Evolutionary conservation across 495 filamentous ascomycete genomes (phyloP).

Genomic region (Paragyromitra xinjiangensis): DNA sequence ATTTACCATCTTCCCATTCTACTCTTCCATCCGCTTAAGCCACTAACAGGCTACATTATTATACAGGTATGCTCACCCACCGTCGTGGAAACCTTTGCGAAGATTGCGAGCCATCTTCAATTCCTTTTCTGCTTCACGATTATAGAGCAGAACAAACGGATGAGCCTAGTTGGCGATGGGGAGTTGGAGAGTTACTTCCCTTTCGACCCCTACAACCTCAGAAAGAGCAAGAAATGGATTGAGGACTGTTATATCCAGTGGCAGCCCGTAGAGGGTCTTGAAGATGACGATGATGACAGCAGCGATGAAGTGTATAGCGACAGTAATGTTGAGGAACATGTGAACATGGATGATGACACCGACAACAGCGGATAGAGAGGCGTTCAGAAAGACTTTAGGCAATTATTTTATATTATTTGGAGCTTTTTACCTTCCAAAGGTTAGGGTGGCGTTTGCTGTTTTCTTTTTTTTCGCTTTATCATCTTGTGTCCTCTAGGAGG

Average conservation of each 20-base stretch:
- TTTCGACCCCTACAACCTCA: constrained; percentile 93
- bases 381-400: background rate
- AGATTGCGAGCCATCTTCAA: constrained; percentile 79
- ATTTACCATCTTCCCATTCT: constrained; percentile 73
- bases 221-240: constrained; percentile 83
- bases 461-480: background rate
- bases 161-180: constrained; percentile 58
- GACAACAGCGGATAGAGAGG: constrained; percentile 32
- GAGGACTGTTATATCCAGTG: constrained; percentile 85
- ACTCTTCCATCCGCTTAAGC: constrained; percentile 68
- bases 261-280: constrained; percentile 78
- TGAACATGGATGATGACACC: constrained; percentile 42
- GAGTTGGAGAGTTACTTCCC: constrained; percentile 90
- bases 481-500: background rate
- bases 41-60: constrained; percentile 80
- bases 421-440: constrained; percentile 18
- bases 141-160: constrained; percentile 89
- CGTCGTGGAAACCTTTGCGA: constrained; percentile 91
- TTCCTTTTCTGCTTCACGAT: constrained; percentile 88
- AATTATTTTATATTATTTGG: constrained; percentile 26
- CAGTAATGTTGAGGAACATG: constrained; percentile 38
- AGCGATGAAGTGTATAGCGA: constrained; percentile 62
- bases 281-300: constrained; percentile 66
- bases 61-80: constrained; percentile 77
- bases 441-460: constrained; percentile 1